phyloP scores from a whole-genome alignment of 805 yeast species.

The Candida gorgasii region DNA sequence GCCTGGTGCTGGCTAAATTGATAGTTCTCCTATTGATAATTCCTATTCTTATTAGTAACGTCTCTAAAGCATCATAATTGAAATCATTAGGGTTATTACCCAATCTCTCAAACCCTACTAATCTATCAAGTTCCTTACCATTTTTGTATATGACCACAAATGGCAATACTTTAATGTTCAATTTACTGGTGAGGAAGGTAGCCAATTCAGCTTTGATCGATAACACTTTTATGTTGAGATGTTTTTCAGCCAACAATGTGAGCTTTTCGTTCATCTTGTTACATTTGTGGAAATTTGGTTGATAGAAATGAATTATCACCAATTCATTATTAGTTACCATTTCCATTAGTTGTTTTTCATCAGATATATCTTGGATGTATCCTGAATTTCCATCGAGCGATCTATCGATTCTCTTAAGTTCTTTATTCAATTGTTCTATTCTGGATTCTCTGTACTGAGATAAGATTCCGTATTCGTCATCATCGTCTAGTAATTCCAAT shows the following conservation, averaged over 20 bases:
- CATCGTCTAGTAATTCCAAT: conserved; percentile 47
- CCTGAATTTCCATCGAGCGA: conserved; percentile 31
- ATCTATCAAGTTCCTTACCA: conserved; percentile 58
- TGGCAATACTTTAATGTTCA: conserved; percentile 69
- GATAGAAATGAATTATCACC: conserved; percentile 63
- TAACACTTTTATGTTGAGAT: conserved; percentile 54
- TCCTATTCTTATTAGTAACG: conserved; percentile 17
- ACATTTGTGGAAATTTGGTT: conserved; percentile 63
- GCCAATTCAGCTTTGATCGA: conserved; percentile 62
- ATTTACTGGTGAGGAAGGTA: conserved; percentile 68
- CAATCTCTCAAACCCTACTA: conserved; percentile 71
- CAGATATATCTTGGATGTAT: conserved; percentile 35
- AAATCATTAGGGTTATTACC: conserved; percentile 50
- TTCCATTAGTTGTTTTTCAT: conserved; percentile 60
- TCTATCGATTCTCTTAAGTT: conserved; percentile 38
- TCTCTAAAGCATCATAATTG: conserved; percentile 50
- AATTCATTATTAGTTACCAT: conserved; percentile 41
- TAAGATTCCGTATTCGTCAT: conserved; percentile 36
- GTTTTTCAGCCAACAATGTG: conserved; percentile 52
- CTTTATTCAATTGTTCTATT: conserved; percentile 53
- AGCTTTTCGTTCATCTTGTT: conserved; percentile 51
- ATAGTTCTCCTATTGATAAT: conserved; percentile 21
- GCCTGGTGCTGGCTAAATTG: conserved; percentile 9
- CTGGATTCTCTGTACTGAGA: conserved; percentile 62
- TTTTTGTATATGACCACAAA: conserved; percentile 60